Conservation (phyloP, 140 eudicot species). For the Flaveria floridana region DNA sequence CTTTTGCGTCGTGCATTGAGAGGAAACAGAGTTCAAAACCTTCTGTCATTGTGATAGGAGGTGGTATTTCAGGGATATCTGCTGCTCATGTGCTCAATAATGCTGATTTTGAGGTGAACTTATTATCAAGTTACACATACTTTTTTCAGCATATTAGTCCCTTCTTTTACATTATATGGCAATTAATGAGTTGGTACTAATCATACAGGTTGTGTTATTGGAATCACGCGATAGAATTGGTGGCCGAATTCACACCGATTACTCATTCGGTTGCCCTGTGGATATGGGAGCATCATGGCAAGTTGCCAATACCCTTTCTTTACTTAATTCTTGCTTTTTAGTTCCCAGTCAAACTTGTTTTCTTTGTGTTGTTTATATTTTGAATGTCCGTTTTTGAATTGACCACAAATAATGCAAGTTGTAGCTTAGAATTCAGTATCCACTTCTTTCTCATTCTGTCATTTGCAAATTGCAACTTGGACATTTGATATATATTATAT, state of each 20-base stretch:
- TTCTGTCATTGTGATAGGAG: slow-evolving; percentile 84
- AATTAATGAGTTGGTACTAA: slow-evolving; percentile 8
- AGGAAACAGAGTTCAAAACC: slow-evolving; percentile 52
- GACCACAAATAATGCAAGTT: background rate
- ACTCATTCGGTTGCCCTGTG: slow-evolving; percentile 95
- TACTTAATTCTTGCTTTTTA: background rate
- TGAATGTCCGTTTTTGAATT: background rate
- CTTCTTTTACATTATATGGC: background rate
- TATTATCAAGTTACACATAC: slow-evolving; percentile 1
- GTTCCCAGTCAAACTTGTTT: background rate
- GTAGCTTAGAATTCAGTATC: background rate
- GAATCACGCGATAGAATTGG: slow-evolving; percentile 98
- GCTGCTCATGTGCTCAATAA: slow-evolving; percentile 77
- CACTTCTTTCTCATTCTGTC: background rate
- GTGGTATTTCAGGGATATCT: slow-evolving; percentile 94
- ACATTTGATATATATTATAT: background rate
- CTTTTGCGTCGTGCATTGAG: slow-evolving; percentile 55
- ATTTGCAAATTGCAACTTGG: background rate
- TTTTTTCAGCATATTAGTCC: background rate
- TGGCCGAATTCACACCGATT: slow-evolving; percentile 93
- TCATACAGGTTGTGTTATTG: slow-evolving; percentile 70
- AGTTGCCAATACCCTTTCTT: slow-evolving; percentile 25
- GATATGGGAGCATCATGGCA: slow-evolving; percentile 99
- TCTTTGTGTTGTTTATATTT: background rate
- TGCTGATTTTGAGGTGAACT: slow-evolving; percentile 72